Percentiles rank a stretch among this genome's conserved stretches.
These are phyloP conservation scores for Alternaria rosae DNA, from an alignment of 2,329 filamentous ascomycete genomes.

Conservation along the genomic window DNA sequence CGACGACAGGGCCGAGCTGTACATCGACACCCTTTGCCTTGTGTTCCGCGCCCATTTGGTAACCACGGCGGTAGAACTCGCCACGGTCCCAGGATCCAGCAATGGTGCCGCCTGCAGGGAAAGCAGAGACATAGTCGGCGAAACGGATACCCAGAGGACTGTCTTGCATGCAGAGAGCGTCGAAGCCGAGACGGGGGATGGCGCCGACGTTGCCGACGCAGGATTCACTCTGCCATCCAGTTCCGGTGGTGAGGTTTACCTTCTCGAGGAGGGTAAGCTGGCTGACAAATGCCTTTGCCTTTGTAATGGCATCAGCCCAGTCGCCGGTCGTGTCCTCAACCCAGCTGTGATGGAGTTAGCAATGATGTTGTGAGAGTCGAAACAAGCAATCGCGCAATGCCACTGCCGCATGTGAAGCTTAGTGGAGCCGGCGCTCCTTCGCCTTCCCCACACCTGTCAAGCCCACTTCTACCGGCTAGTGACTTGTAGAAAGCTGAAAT, in stretches of 20 bases:
- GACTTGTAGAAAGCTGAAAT: background rate
- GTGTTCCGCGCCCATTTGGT: conserved; percentile 78
- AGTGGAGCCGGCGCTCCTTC: background rate
- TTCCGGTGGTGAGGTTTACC: conserved; percentile 92
- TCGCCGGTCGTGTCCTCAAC: conserved; percentile 71
- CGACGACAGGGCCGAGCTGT: conserved; percentile 78
- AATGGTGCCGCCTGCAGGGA: conserved; percentile 78
- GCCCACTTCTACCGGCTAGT: background rate
- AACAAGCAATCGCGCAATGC: background rate
- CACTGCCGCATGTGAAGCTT: background rate
- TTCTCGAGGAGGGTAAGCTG: conserved; percentile 86
- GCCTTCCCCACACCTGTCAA: conserved; percentile 2
- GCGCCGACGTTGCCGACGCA: conserved; percentile 75
- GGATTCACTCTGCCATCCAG: conserved; percentile 67
- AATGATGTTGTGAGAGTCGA: background rate
- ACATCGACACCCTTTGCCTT: conserved; percentile 78
- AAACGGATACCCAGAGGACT: conserved; percentile 81
- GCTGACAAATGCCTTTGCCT: conserved; percentile 80
- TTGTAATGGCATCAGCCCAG: conserved; percentile 78
- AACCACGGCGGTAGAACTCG: conserved; percentile 72
- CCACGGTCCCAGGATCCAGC: conserved; percentile 83
- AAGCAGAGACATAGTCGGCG: conserved; percentile 81
- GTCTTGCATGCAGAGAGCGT: conserved; percentile 84
- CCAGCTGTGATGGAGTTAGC: conserved; percentile 60
- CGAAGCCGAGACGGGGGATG: conserved; percentile 73